Base-by-base conservation (phyloP, 257 asterid species). In the Solanum chilense region DNA sequence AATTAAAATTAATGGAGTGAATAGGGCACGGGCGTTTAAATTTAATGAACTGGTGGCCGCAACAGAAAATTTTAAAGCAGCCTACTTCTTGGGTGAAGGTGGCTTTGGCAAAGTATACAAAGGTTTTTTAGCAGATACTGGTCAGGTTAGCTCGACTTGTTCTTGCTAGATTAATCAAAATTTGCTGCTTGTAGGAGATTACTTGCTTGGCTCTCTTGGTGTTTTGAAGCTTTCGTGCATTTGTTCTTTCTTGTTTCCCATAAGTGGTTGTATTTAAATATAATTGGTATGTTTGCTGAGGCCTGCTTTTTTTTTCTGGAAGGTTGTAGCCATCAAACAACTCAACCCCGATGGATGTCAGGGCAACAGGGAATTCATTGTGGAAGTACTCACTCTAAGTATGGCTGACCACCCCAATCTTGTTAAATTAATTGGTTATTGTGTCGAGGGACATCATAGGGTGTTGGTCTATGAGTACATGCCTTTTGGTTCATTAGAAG, bases 401-500 rank as follows among this genome's bases (percentile, higher is more conserved):
- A 87, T 89, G 90, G 96, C 93, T 47, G 86, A 93, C 74, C 98
- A 95, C 88, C 92, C 94, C 70, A 94, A 95, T 91, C 97, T 95
- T 35, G 98, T 95, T 31, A 91, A 90, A 86, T 88, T 95, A 47
- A 91, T 93, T 33, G 98, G 98, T 60, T 94, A 86, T 88, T 95
- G 98, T 87, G 93, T 93, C 15, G 96, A 94, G 87, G 98, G 94
- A 45, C 92, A 90, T 89, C 95, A 95, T 86, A 91, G 96, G 90
- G 90, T 95, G 74, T 89, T 95, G 82, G 98, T 95, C 66, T 95
- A 95, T 5, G 98, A 95, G 90, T 93, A n/a, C 91, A 93, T 95
- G 98, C 91, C 93, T 10, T 89, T 95, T 35, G 95, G 98, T 85
- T 95, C 98, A 25, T 84, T 95, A 87, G 98, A 95, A 91, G 96